Evolutionary conservation across 2,329 filamentous ascomycete genomes (phyloP).

Genomic region (Colletotrichum noveboracense): DNA sequence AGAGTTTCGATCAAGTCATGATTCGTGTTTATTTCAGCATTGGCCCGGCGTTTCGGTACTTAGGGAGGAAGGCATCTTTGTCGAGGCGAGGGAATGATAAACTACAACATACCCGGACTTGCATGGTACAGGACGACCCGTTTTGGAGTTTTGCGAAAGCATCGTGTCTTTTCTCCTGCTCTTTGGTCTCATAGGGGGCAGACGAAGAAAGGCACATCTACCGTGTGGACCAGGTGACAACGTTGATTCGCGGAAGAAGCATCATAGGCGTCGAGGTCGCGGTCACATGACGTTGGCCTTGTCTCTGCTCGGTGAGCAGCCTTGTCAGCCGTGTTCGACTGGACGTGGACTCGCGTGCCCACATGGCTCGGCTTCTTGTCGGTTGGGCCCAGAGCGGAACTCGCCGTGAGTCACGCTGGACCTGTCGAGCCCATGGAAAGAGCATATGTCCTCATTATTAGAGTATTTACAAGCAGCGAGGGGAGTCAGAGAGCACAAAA

Average conservation of each 20-base stretch:
- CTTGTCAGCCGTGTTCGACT: background rate
- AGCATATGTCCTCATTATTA: background rate
- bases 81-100: slow-evolving; percentile 23
- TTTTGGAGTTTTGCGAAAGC: slow-evolving; percentile 23
- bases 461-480: background rate
- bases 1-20: slow-evolving; percentile 11
- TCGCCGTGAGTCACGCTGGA: background rate
- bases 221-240: background rate
- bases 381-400: background rate
- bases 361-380: background rate
- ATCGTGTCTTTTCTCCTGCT: slow-evolving; percentile 11
- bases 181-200: background rate
- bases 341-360: background rate
- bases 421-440: background rate
- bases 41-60: slow-evolving; percentile 24
- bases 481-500: background rate
- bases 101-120: slow-evolving; percentile 25
- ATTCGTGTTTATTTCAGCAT: slow-evolving; percentile 21
- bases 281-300: slow-evolving; percentile 17
- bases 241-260: background rate
- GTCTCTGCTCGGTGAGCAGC: background rate
- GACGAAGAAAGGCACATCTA: background rate
- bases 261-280: background rate
- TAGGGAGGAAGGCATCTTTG: slow-evolving; percentile 14
- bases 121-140: slow-evolving; percentile 23